Conservation (phyloP, 257 asterid species). For the Solanum lycopersicoides region DNA sequence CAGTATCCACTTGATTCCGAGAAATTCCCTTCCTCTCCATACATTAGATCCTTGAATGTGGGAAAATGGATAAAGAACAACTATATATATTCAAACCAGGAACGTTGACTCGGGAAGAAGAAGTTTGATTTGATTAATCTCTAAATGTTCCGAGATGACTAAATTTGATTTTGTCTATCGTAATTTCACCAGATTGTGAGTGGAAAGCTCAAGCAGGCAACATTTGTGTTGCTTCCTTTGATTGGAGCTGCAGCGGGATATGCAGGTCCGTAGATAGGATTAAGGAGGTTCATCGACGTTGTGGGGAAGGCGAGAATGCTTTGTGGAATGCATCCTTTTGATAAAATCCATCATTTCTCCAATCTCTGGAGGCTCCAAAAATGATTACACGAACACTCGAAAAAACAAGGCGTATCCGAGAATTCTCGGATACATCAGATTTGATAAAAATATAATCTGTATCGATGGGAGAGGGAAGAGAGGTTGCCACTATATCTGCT, state of each 20-base stretch:
- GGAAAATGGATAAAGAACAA: not conserved
- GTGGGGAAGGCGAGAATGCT: slow-evolving; percentile 80
- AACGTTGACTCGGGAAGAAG: not conserved
- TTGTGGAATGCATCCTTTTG: slow-evolving; percentile 55
- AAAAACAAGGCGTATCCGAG: not conserved
- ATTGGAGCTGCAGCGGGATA: slow-evolving; percentile 97
- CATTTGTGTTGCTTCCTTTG: slow-evolving; percentile 88
- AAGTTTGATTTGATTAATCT: not conserved
- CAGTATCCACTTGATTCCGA: not conserved
- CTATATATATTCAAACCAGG: not conserved
- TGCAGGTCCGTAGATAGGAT: slow-evolving; percentile 86
- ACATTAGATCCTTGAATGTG: not conserved
- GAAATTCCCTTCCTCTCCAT: not conserved
- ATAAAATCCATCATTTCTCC: not conserved
- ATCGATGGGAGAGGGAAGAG: not conserved
- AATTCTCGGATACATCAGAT: slow-evolving; percentile 9
- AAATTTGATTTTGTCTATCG: not conserved
- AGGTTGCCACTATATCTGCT: not conserved
- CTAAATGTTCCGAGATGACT: not conserved
- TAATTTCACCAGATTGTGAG: slow-evolving; percentile 59
- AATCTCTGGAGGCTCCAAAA: slow-evolving; percentile 7
- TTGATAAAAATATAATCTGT: not conserved
- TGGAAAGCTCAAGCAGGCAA: slow-evolving; percentile 99
- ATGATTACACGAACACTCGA: not conserved
- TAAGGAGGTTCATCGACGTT: slow-evolving; percentile 81